These are phyloP conservation scores for Phlyctochytrium bullatum DNA, from an alignment of 192 early-diverging fungal species.

Conservation along the genomic window DNA sequence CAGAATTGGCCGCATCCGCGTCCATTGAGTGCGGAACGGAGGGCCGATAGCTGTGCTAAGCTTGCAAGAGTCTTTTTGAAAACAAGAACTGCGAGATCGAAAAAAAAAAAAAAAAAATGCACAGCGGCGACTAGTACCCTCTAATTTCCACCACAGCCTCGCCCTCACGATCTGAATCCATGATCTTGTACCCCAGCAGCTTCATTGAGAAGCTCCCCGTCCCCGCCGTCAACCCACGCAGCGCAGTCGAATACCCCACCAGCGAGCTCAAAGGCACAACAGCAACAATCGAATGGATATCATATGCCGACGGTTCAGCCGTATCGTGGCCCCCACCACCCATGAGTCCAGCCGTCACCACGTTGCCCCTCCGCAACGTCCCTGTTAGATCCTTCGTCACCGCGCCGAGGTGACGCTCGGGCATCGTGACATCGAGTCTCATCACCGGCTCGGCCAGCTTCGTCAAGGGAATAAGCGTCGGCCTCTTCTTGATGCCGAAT, in stretches of 20 bases:
- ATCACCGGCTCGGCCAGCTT: constrained; percentile 83
- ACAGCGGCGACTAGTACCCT: no score
- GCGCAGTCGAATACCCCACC: constrained; percentile 77
- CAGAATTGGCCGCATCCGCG: no score
- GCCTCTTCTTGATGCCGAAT: no score
- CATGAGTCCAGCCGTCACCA: constrained; percentile 50
- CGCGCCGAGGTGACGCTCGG: constrained; percentile 69
- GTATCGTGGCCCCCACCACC: constrained; percentile 25
- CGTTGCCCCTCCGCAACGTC: constrained; percentile 66
- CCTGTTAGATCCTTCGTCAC: constrained; percentile 83
- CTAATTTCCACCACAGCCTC: constrained; percentile 65
- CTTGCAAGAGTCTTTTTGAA: no score
- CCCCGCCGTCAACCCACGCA: constrained; percentile 87
- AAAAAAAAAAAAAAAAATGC: no score
- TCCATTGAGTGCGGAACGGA: no score
- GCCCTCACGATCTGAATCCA: constrained; percentile 70
- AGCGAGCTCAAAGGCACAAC: constrained; percentile 76
- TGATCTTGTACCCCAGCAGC: constrained; percentile 74
- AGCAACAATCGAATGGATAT: constrained; percentile 50
- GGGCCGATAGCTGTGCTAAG: no score
- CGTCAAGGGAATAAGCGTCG: no score
- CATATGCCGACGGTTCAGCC: constrained; percentile 30
- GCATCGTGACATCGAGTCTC: constrained; percentile 65
- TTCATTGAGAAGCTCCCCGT: constrained; percentile 82
- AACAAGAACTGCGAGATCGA: no score